Evolutionary conservation across 805 yeast species (phyloP).

Genomic region (Nakazawaea pomicola): DNA sequence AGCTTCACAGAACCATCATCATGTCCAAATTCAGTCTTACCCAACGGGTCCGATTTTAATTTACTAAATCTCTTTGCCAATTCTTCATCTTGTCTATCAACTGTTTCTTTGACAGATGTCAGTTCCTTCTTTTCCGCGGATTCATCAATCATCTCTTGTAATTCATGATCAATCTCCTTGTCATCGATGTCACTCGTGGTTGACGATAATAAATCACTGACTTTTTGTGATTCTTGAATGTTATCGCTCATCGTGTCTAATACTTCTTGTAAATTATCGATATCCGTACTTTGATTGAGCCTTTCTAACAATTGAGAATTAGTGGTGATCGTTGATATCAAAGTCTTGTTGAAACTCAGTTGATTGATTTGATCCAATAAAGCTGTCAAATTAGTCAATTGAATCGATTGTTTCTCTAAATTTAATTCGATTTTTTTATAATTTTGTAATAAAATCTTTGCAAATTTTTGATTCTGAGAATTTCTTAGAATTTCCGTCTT

Average conservation of each 20-base stretch:
- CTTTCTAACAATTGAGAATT: constrained; percentile 7
- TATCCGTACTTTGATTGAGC: constrained; percentile 6
- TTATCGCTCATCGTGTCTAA: constrained; percentile 9
- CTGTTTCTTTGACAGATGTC: background rate
- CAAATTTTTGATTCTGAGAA: constrained; percentile 1
- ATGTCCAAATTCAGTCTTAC: constrained; percentile 8
- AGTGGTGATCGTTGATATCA: constrained; percentile 2
- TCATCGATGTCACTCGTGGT: constrained; percentile 3
- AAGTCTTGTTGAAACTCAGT: constrained; percentile 8
- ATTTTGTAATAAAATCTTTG: constrained; percentile 3
- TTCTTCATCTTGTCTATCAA: constrained; percentile 3
- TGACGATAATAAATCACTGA: constrained; percentile 4
- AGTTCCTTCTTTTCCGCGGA: background rate
- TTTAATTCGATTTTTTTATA: constrained; percentile 4
- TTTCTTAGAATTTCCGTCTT: constrained; percentile 1
- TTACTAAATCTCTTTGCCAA: constrained; percentile 1
- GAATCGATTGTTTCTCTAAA: constrained; percentile 1
- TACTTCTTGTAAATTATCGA: constrained; percentile 5
- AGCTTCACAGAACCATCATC: constrained; percentile 8
- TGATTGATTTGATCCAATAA: constrained; percentile 11
- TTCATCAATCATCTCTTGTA: background rate
- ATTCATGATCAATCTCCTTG: constrained; percentile 7
- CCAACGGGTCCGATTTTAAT: constrained; percentile 3
- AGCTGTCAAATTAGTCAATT: constrained; percentile 6
- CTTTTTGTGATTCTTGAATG: constrained; percentile 6